Base-by-base conservation (phyloP, 352 stramenopile genomes). In the Peronosclerospora sorghi region DNA sequence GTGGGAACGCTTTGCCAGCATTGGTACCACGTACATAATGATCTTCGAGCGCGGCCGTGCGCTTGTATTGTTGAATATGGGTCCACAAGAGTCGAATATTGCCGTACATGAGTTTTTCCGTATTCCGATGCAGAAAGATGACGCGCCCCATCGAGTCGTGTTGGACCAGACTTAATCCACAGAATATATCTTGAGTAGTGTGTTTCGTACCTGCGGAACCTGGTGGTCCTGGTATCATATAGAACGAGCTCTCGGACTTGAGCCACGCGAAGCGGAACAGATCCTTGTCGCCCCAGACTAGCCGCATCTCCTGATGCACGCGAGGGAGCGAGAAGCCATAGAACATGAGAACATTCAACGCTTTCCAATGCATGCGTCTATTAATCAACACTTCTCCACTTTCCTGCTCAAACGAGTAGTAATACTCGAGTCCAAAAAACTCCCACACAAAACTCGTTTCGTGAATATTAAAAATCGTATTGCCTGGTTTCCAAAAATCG, bases 401-500 rank as follows among this genome's bases (percentile, higher is more conserved):
- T 42, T 90, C 78, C 45, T 90, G 78, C 48, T 90, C 78, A 21
- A 88, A 87, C 62, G 64, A 66, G 49, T 85, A 58, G 10, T 80
- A 59, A 37, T 62, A 78, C 13, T 69, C 47, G 13, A 90, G 48
- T 0, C 66, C 73, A 12, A 87, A 67, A 12, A 86, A 52, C 9
- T 83, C 59, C 78, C 78, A 90, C 1, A 87, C 56, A 27, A 84
- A 63, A 19, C 68, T 88, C n/a, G 55, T 51, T 15, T 53, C 27
- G 21, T 86, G 68, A 28, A 91, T 69, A 43, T 86, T 82, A 48
- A 91, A 91, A 28, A 89, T 86, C 0, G 77, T 87, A 23, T 80
- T 68, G 27, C 58, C 49, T 0, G 73, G 52, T 21, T 65, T 64
- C 79, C 79, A 92, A 24, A 80, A 92, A 45, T 92, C 79, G 3